Evolutionary conservation across 495 filamentous ascomycete genomes (phyloP), one percentile per base, ranked within the genome.

Genomic region (Penicillium steckii): DNA sequence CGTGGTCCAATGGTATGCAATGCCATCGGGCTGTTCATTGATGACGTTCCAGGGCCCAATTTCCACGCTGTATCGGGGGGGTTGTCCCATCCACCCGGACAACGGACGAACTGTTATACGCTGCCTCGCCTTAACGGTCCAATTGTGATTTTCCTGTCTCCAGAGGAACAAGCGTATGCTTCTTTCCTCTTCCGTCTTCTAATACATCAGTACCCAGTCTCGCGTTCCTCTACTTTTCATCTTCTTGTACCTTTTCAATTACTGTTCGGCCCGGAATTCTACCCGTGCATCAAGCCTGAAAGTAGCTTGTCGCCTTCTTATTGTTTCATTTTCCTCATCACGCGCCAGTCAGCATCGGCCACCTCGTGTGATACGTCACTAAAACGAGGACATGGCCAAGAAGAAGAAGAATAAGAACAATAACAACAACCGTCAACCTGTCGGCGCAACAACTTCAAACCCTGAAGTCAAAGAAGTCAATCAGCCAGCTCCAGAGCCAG

Each of bases 1-100:
- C 72, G 72, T 75, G 72, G 72, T 61, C 72, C 72, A 75, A 75
- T 73, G 56, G 67, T 37, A 67, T 40, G 17, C 32, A 23, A 44
- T 64, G 49, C 51, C 60, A 58, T 69, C 60, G 59, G 67, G 65
- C 60, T 56, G 63, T 69, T 73, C 66, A 53, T 64, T 53, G 47
- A 67, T 71, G 68, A 73, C 63, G 65, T 70, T 62, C 45, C 61
- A 63, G 60, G 58, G 49, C 57, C 67, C 60, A 61, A 66, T 44
- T 43, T 37, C 52, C 46, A 59, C 47, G 59, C 50, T 64, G 63
- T 53, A 66, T 57, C 58, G 54, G 47, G 38, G 50, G 56, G 53
- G 52, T 52, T 50, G 48, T 64, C 55, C 68, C 61, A 65, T 62
- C 55, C 55, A 50, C 62, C 68, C 65, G 62, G 63, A 54, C 59